Conservation (phyloP, 1,139 yeast species). For the Blastobotrys proliferans region DNA sequence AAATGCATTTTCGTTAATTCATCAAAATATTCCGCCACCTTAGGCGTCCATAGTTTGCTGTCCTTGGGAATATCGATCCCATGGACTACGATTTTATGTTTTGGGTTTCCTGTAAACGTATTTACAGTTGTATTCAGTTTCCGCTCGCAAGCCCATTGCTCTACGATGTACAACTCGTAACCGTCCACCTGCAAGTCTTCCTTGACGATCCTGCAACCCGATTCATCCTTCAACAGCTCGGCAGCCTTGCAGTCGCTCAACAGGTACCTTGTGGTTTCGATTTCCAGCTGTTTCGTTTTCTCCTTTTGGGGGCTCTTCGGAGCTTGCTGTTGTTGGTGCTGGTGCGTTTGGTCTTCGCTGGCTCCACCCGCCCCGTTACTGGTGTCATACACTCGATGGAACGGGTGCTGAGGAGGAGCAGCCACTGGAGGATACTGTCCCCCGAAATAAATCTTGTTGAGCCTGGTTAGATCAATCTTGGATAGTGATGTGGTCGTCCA, state of each 20-base stretch:
- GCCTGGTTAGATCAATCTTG: too few species aligned
- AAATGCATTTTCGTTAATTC: conserved; percentile 62
- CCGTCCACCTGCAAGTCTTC: conserved; percentile 42
- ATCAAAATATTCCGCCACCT: conserved; percentile 54
- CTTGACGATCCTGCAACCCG: conserved; percentile 18
- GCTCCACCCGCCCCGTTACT: too few species aligned
- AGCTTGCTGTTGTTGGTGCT: conserved; percentile 1
- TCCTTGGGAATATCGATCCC: conserved; percentile 58
- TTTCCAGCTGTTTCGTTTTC: not conserved
- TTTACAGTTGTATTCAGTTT: conserved; percentile 64
- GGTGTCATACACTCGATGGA: too few species aligned
- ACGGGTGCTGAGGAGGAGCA: too few species aligned
- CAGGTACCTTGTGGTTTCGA: conserved; percentile 14
- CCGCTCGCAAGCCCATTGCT: conserved; percentile 86
- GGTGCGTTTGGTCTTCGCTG: not conserved
- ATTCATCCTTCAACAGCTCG: conserved; percentile 17
- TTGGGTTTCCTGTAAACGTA: conserved; percentile 77
- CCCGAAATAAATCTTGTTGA: too few species aligned
- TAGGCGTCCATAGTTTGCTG: conserved; percentile 51
- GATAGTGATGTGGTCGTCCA: too few species aligned
- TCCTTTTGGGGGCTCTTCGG: too few species aligned
- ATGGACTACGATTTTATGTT: conserved; percentile 57
- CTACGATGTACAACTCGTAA: conserved; percentile 84
- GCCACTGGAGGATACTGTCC: too few species aligned
- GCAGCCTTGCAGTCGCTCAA: conserved; percentile 22